These are phyloP conservation scores for Aspergillus transmontanensis DNA, from an alignment of 2,329 filamentous ascomycete species.

Conservation along the genomic window DNA sequence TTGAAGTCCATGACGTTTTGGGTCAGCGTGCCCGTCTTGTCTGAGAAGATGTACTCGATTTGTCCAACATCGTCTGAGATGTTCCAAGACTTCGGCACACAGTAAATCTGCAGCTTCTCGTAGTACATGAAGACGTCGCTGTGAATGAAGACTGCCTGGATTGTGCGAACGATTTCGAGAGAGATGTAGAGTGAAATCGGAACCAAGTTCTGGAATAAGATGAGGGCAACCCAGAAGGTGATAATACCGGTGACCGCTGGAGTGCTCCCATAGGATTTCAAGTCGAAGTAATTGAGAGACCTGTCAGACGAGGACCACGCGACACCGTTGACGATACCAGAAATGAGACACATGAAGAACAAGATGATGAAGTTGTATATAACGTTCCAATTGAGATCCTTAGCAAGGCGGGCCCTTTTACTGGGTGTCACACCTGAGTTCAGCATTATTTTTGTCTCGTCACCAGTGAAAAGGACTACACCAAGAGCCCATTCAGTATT, in stretches of 20 bases:
- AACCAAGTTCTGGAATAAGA: slow-evolving; percentile 97
- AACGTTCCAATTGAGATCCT: slow-evolving; percentile 96
- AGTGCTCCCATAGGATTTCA: slow-evolving; percentile 74
- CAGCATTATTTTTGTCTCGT: slow-evolving; percentile 99
- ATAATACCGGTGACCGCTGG: slow-evolving; percentile 85
- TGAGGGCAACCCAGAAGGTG: slow-evolving; percentile 93
- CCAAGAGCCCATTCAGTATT: slow-evolving; percentile 97
- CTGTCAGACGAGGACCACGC: slow-evolving; percentile 75
- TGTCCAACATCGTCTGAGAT: slow-evolving; percentile 97
- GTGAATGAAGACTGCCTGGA: slow-evolving; percentile 96
- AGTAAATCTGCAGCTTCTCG: slow-evolving; percentile 88
- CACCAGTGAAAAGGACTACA: slow-evolving; percentile 89
- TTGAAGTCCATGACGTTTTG: slow-evolving; percentile 99
- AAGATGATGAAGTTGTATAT: slow-evolving; percentile 94
- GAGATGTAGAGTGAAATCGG: slow-evolving; percentile 98
- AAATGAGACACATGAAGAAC: slow-evolving; percentile 83
- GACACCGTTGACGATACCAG: slow-evolving; percentile 81
- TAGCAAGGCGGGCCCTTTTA: slow-evolving; percentile 87
- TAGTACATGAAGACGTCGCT: slow-evolving; percentile 98
- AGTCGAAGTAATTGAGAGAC: slow-evolving; percentile 82
- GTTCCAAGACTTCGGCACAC: slow-evolving; percentile 97
- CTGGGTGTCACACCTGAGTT: slow-evolving; percentile 94
- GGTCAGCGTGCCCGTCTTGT: slow-evolving; percentile 87
- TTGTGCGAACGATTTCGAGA: slow-evolving; percentile 88
- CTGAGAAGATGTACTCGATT: slow-evolving; percentile 98